Conservation (phyloP, 164 flowering plant genomes). For the Warburgia ugandensis region DNA sequence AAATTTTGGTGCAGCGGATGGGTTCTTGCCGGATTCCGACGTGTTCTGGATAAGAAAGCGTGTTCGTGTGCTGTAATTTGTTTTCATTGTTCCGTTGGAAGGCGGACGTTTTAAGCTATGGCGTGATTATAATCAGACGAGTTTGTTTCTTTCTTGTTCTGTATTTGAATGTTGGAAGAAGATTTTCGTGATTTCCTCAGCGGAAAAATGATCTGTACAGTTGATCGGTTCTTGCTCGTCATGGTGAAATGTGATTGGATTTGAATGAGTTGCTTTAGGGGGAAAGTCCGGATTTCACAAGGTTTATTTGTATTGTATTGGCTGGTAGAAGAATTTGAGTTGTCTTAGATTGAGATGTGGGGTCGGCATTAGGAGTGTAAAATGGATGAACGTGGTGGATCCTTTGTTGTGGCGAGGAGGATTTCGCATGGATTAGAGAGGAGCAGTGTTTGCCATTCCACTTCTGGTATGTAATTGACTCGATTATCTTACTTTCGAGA, state of each 20-base stretch:
- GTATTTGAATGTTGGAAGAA: no score
- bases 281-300: not conserved
- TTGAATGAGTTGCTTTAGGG: not conserved
- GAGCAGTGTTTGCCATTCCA: constrained; percentile 11
- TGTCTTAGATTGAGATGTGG: not conserved
- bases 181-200: no score
- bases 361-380: not conserved
- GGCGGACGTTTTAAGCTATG: no score
- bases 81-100: no score
- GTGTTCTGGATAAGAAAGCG: no score
- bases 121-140: no score
- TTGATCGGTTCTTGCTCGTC: not conserved
- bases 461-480: constrained; percentile 6
- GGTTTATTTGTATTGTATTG: not conserved
- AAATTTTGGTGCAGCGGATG: no score
- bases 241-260: not conserved
- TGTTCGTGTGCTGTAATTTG: no score
- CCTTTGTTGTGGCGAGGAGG: constrained; percentile 18
- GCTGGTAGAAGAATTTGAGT: not conserved
- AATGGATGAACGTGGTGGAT: constrained; percentile 15
- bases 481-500: not conserved
- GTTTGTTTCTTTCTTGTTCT: no score
- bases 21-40: no score
- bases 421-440: constrained; percentile 16
- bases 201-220: not conserved